Evolutionary conservation across 2,329 filamentous ascomycete genomes (phyloP).

Genomic region (Hymenoscyphus scutula): DNA sequence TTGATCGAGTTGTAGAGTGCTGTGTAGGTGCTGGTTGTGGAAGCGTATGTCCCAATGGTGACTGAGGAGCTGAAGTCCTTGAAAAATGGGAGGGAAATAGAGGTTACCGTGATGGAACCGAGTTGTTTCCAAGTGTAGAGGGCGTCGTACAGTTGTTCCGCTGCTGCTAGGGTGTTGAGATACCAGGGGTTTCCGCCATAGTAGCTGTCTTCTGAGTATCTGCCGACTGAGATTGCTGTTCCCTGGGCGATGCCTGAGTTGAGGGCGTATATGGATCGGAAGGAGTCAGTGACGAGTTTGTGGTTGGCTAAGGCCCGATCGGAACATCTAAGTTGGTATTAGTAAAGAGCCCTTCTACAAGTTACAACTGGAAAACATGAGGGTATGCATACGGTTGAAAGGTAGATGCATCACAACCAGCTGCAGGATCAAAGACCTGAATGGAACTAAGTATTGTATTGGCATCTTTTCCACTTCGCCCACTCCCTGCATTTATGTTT

Average conservation of each 20-base stretch:
- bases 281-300: slow-evolving; percentile 72
- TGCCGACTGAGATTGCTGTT: slow-evolving; percentile 59
- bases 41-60: slow-evolving; percentile 61
- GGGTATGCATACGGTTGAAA: slow-evolving; percentile 63
- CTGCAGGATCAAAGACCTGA: slow-evolving; percentile 65
- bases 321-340: slow-evolving; percentile 31
- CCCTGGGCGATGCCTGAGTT: slow-evolving; percentile 64
- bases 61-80: slow-evolving; percentile 58
- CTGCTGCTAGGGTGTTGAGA: slow-evolving; percentile 71
- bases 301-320: slow-evolving; percentile 66
- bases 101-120: slow-evolving; percentile 63
- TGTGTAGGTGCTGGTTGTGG: slow-evolving; percentile 57
- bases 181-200: slow-evolving; percentile 82
- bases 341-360: neutral
- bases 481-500: slow-evolving; percentile 63
- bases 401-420: slow-evolving; percentile 65
- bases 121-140: slow-evolving; percentile 66
- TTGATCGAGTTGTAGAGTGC: slow-evolving; percentile 61
- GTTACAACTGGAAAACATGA: neutral
- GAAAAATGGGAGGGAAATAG: slow-evolving; percentile 70
- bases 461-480: slow-evolving; percentile 66
- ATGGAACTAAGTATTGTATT: slow-evolving; percentile 68
- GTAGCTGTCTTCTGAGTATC: slow-evolving; percentile 72
- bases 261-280: slow-evolving; percentile 67
- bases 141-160: slow-evolving; percentile 77